Evolutionary conservation across 2,329 filamentous ascomycete genomes (phyloP).

Genomic region (Hysterium pulicare): DNA sequence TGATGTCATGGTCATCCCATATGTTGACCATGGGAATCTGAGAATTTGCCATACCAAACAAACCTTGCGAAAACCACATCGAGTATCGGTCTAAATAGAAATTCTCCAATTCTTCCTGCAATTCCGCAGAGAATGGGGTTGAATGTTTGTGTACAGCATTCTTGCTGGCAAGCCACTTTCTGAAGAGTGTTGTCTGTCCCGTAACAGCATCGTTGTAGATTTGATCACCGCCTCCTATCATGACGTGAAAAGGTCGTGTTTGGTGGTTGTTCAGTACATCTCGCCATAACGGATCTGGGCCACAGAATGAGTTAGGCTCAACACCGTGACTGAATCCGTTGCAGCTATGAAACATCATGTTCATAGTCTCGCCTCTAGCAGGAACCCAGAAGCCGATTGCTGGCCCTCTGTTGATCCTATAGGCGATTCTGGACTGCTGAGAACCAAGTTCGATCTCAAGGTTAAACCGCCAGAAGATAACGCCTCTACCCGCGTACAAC

Average conservation of each 20-base stretch:
- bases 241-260: conserved; percentile 89
- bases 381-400: conserved; percentile 94
- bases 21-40: conserved; percentile 99
- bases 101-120: conserved; percentile 82
- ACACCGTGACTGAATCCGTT: conserved; percentile 88
- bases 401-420: conserved; percentile 90
- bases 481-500: conserved; percentile 78
- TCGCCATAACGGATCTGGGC: conserved; percentile 94
- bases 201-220: conserved; percentile 90
- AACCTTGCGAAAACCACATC: conserved; percentile 93
- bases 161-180: conserved; percentile 78
- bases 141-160: conserved; percentile 77
- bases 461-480: conserved; percentile 97
- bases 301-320: conserved; percentile 76
- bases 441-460: conserved; percentile 82
- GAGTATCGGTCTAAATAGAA: conserved; percentile 88
- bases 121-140: conserved; percentile 70
- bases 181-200: conserved; percentile 71
- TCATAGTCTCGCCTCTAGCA: conserved; percentile 80
- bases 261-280: conserved; percentile 94
- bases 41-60: conserved; percentile 87
- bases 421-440: conserved; percentile 81
- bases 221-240: conserved; percentile 96
- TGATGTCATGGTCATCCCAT: conserved; percentile 80
- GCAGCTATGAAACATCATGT: conserved; percentile 98